Evolutionary conservation across 2,329 filamentous ascomycete genomes (phyloP), one percentile per base, ranked within the genome.

Genomic region (Akanthomyces lecanii): DNA sequence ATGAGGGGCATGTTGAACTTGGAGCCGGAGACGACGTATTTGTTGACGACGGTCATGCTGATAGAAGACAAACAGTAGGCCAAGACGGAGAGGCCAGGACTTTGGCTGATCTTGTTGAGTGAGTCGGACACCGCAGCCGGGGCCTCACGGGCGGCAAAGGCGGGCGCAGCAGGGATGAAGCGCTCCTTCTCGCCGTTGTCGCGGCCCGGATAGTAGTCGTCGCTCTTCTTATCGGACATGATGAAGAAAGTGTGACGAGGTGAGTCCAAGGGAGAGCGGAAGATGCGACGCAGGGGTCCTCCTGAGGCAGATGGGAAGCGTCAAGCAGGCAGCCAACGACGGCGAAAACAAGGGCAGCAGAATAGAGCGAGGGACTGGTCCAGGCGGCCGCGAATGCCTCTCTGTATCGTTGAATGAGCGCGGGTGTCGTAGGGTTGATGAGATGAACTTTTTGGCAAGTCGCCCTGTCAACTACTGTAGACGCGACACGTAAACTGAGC

Each of bases 21-120:
- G 62, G 84, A 81, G 63, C 92, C 92, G 16, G 90, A 96, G 50
- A 97, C 84, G 66, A 96, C 91, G 76, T 93, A 97, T 83, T 97
- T 97, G 81, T 97, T 97, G 75, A 93, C 93, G n/a, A 96, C 89
- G 12, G 92, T 97, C 92, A 97, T 97, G 75, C 93, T 83, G 72
- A 97, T 97, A 23, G 91, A 96, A 63, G 92, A 90, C 71, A 88
- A 81, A 77, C 92, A 97, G 81, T 97, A 97, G 62, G 89, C 85
- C 67, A 95, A 74, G 69, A 97, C 89, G 36, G 92, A 90, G 56
- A 92, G 74, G 52, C 57, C 56, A 12, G 59, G 36, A 48, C 62
- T 64, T 23, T 64, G 57, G 36, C 38, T 61, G 6, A 64, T 45
- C 63, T 62, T 64, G 58, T 50, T 62, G 21, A 64, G 47, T 23